phyloP scores from a whole-genome alignment of 2,329 filamentous ascomycete genomes.

The Aspergillus carbonarius region DNA sequence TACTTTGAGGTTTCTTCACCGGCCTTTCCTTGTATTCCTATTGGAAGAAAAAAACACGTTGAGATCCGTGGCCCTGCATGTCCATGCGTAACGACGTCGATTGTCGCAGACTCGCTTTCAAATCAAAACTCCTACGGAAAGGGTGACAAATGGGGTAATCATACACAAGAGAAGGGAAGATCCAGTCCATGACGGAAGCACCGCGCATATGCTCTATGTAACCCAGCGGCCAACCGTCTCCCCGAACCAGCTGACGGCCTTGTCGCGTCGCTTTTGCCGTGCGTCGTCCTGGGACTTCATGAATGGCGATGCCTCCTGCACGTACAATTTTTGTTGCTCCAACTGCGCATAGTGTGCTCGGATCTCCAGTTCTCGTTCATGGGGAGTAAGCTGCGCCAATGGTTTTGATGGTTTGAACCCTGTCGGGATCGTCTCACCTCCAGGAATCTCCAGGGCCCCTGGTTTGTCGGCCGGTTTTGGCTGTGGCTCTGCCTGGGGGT shows the following conservation, averaged over 20 bases:
- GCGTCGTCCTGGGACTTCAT: constrained; percentile 39
- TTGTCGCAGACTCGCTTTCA: constrained; percentile 8
- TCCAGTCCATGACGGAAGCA: background rate
- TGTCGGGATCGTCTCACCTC: constrained; percentile 35
- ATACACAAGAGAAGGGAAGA: constrained; percentile 15
- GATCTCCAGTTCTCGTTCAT: constrained; percentile 48
- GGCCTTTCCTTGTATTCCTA: background rate
- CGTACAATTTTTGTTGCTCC: constrained; percentile 38
- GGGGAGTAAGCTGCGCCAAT: constrained; percentile 44
- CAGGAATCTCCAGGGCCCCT: constrained; percentile 35
- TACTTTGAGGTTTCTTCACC: background rate
- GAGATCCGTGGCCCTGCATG: background rate
- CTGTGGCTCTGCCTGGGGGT: constrained; percentile 32
- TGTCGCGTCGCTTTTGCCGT: constrained; percentile 39
- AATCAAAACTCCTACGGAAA: constrained; percentile 2
- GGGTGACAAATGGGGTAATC: constrained; percentile 2
- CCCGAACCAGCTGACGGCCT: constrained; percentile 43
- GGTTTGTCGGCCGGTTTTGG: constrained; percentile 10
- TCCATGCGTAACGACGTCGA: constrained; percentile 2
- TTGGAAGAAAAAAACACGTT: background rate
- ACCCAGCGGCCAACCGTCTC: constrained; percentile 45
- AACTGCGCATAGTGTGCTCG: constrained; percentile 38
- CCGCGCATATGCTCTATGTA: constrained; percentile 23
- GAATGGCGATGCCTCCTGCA: constrained; percentile 36
- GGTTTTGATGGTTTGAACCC: constrained; percentile 39